phyloP scores from a whole-genome alignment of 2,329 filamentous ascomycete genomes.

The Cordyceps militaris region DNA sequence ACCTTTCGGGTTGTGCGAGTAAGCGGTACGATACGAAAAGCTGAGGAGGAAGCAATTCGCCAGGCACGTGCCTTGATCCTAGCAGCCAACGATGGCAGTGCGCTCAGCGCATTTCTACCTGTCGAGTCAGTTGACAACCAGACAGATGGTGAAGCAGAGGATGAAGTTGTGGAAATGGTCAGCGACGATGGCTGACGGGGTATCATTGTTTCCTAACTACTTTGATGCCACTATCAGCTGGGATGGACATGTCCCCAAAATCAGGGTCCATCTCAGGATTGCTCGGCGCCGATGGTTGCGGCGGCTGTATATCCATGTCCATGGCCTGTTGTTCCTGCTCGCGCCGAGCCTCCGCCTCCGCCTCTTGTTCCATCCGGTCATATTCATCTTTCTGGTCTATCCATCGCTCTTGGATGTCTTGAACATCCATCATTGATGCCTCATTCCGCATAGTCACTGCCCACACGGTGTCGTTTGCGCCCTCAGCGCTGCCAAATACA shows the following conservation, averaged over 20 bases:
- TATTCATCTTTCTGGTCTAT: conserved; percentile 82
- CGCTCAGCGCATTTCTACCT: conserved; percentile 7
- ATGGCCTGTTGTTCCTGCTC: conserved; percentile 30
- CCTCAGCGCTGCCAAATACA: conserved; percentile 83
- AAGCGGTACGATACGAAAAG: conserved; percentile 87
- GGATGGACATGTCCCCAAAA: conserved; percentile 45
- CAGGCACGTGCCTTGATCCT: conserved; percentile 67
- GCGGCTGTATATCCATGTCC: conserved; percentile 26
- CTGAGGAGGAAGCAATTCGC: conserved; percentile 80
- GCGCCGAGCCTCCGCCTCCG: conserved; percentile 64
- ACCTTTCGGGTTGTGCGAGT: conserved; percentile 80
- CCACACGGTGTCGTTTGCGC: conserved; percentile 95
- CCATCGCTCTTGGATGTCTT: conserved; percentile 94
- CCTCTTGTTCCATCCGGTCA: conserved; percentile 69
- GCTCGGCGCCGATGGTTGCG: conserved; percentile 18
- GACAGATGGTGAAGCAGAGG: conserved; percentile 31
- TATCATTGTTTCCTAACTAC: conserved; percentile 59
- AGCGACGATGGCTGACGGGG: conserved; percentile 37
- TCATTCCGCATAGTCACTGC: conserved; percentile 83
- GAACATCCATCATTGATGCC: conserved; percentile 67
- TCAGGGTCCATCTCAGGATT: conserved; percentile 34
- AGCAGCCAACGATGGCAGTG: conserved; percentile 48
- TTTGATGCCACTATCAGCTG: conserved; percentile 60
- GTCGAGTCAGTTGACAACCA: conserved; percentile 27
- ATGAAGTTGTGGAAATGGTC: conserved; percentile 39